Base-by-base conservation (phyloP, 345 rosid genomes). In the Garcia nutans region DNA sequence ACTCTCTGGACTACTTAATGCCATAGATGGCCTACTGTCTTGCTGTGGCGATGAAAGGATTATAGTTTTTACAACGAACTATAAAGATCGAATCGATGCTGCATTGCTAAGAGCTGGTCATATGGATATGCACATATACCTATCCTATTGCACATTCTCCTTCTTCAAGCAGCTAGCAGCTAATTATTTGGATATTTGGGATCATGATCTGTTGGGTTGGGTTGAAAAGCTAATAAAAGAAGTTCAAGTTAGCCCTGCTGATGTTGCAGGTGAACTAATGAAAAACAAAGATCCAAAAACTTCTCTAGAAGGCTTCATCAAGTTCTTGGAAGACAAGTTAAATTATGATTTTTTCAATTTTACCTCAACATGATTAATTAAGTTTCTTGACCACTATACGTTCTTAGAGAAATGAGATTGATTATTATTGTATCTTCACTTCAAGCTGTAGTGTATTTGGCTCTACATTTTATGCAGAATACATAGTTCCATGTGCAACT, bases 21-120 rank as follows among this genome's bases (percentile, higher is more conserved):
- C 80, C 37, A 79, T 81, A 7, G 88, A 87, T 41, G 89, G 89
- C 0, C 78, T 87, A 2, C 52, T 79, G 62, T 83, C 88, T 0
- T 84, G 88, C 81, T 85, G 90, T 64, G 90, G 86, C 61, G 85
- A 85, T 10, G 88, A 79, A 76, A 78, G 87, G 85, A 80, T 87
- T 54, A 74, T 82, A 5, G 77, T 87, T 17, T 85, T 87, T 84
- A 87, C 89, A 10, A 87, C 88, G 0, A 87, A 87, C 56, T 78
- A 74, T 56, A 85, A 59, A 33, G 90, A 87, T 41, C 66, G 77
- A 15, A 72, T 87, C 1, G 90, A 85, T 44, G 83, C 85, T 11
- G 86, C 90, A 0, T 58, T 86, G 72, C 64, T 83, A n/a, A 76
- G 88, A 77, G 77, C 86, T 0, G 88, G 88, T 1, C 88, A 84